Percentiles rank a stretch among this genome's conserved stretches.
These are phyloP conservation scores for Stemphylium vesicarium DNA, from an alignment of 2,329 filamentous ascomycete species.

Conservation along the genomic window DNA sequence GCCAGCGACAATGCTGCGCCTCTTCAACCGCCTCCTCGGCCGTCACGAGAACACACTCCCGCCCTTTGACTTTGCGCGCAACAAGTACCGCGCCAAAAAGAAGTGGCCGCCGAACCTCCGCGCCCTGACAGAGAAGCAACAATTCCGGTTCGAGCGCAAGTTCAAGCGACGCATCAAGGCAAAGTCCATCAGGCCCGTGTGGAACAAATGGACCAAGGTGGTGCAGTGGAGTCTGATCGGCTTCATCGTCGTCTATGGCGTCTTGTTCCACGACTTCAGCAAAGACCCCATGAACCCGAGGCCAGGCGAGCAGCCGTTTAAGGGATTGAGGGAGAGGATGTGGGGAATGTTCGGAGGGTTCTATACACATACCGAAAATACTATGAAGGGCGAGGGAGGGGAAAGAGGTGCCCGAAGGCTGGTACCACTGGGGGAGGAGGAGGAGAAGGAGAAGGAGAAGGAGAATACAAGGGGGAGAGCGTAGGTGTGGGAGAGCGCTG, in stretches of 20 bases:
- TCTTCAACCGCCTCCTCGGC: conserved; percentile 58
- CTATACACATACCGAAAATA: conserved; percentile 36
- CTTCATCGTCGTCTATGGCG: conserved; percentile 61
- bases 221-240: conserved; percentile 61
- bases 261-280: conserved; percentile 67
- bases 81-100: conserved; percentile 71
- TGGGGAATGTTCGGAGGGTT: conserved; percentile 34
- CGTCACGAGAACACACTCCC: conserved; percentile 50
- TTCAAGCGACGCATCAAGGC: conserved; percentile 73
- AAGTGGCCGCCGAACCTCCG: conserved; percentile 80
- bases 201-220: conserved; percentile 70
- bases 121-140: conserved; percentile 71
- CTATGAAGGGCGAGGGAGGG: conserved; percentile 12
- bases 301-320: conserved; percentile 42
- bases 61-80: conserved; percentile 56
- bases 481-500: not conserved
- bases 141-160: conserved; percentile 79
- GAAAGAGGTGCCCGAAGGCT: conserved; percentile 20
- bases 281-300: conserved; percentile 41
- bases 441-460: conserved; percentile 4
- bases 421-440: conserved; percentile 7
- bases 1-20: conserved; percentile 31
- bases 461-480: no score
- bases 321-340: conserved; percentile 35
- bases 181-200: conserved; percentile 66